A percentile compares a stretch with the other conserved stretches of the same genome.
Evolutionary conservation across 495 filamentous ascomycete genomes (phyloP).

Genomic region (Hypoxylon crocopeplum): DNA sequence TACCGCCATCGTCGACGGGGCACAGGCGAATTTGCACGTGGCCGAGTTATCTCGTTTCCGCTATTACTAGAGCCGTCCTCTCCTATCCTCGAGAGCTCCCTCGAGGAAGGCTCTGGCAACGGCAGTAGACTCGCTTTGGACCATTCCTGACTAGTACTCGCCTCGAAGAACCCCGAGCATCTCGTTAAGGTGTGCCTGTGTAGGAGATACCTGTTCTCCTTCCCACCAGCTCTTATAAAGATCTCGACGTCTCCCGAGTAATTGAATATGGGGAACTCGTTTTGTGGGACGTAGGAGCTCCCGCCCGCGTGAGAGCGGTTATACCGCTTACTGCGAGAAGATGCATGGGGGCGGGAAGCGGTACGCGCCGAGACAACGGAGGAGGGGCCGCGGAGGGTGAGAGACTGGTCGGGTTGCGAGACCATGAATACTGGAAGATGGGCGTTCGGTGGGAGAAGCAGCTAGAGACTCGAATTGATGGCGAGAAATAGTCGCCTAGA

Average conservation of each 20-base stretch:
- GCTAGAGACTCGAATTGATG: constrained; percentile 12
- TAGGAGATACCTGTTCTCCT: constrained; percentile 83
- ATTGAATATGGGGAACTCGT: constrained; percentile 90
- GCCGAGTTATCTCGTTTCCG: constrained; percentile 28
- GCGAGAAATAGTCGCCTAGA: background rate
- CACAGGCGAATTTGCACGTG: constrained; percentile 34
- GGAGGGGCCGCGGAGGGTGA: constrained; percentile 64
- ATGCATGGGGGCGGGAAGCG: constrained; percentile 50
- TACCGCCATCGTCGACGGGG: constrained; percentile 79
- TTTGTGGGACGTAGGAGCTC: constrained; percentile 71
- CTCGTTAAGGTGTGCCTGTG: constrained; percentile 84
- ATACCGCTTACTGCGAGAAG: constrained; percentile 68
- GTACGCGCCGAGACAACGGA: constrained; percentile 60
- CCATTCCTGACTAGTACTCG: constrained; percentile 87
- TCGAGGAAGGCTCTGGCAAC: constrained; percentile 40
- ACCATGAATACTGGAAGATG: constrained; percentile 62
- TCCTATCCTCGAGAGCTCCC: constrained; percentile 61
- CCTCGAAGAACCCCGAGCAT: constrained; percentile 92
- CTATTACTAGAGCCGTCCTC: constrained; percentile 56
- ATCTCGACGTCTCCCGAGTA: constrained; percentile 93
- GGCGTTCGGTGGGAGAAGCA: background rate
- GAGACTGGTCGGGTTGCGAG: constrained; percentile 70
- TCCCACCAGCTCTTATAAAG: constrained; percentile 69
- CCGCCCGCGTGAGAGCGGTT: constrained; percentile 84
- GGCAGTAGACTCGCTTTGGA: constrained; percentile 57